Evolutionary conservation across 805 yeast species (phyloP).

Genomic region (Yamadazyma laniorum): DNA sequence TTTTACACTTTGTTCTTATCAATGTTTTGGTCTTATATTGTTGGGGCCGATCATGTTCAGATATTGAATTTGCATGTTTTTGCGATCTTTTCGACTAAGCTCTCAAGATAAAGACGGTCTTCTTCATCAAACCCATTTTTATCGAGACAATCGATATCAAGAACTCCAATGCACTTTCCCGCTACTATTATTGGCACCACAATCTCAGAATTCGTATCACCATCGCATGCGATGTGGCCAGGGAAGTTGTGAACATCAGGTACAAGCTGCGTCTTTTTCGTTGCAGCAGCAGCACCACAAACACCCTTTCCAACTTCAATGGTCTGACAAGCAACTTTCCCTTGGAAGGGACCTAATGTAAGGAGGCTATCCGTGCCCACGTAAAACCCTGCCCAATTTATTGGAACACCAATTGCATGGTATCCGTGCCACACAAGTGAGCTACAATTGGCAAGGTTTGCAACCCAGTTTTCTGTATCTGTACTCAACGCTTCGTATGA

Average conservation of each 20-base stretch:
- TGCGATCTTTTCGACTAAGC: conserved; percentile 52
- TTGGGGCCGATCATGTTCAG: too few species aligned
- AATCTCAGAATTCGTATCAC: conserved; percentile 88
- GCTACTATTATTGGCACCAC: conserved; percentile 73
- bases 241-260: conserved; percentile 75
- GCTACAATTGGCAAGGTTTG: conserved; percentile 82
- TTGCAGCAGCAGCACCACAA: conserved; percentile 79
- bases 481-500: conserved; percentile 64
- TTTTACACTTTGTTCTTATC: too few species aligned
- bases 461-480: conserved; percentile 79
- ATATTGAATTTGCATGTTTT: conserved; percentile 48
- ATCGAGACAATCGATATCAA: conserved; percentile 79
- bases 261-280: conserved; percentile 66
- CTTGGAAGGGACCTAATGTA: conserved; percentile 90
- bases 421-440: conserved; percentile 89
- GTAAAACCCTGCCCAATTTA: conserved; percentile 96
- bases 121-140: conserved; percentile 62
- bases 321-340: conserved; percentile 92
- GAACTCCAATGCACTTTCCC: conserved; percentile 59
- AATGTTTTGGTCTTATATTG: too few species aligned
- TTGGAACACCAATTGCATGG: conserved; percentile 51
- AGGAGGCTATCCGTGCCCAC: conserved; percentile 48
- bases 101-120: conserved; percentile 61
- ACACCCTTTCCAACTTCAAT: conserved; percentile 83
- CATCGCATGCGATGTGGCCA: conserved; percentile 97